Evolutionary conservation across 78 protist genomes (phyloP).

Genomic region (Chrysochromulina parva): DNA sequence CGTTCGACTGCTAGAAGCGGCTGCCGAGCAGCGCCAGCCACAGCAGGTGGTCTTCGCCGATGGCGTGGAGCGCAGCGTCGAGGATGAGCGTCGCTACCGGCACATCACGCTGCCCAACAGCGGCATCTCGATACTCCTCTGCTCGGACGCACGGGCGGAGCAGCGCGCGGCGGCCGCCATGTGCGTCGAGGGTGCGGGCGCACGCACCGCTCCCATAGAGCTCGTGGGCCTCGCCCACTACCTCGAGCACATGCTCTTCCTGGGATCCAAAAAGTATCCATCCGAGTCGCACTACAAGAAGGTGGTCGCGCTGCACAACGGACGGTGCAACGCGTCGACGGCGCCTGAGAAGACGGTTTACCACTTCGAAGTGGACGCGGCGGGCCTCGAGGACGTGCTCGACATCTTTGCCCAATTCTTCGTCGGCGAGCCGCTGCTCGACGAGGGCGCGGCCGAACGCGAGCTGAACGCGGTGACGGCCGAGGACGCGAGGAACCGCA

Average conservation of each 20-base stretch:
- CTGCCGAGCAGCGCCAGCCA: no score
- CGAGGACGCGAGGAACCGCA: not conserved
- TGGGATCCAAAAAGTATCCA: conserved; percentile 70
- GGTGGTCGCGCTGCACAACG: conserved; percentile 61
- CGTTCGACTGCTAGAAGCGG: no score
- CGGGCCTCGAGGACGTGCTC: not conserved
- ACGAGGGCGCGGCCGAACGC: not conserved
- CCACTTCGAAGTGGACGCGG: not conserved
- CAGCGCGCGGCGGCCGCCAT: not conserved
- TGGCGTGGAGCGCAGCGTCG: no score
- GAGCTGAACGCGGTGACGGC: not conserved
- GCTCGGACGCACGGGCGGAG: not conserved
- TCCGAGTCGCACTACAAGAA: conserved; percentile 52
- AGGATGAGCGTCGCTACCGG: no score
- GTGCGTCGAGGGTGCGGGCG: conserved; percentile 1
- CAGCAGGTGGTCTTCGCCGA: no score
- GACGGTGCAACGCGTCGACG: conserved; percentile 77
- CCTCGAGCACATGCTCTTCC: conserved; percentile 83
- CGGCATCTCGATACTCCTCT: no score
- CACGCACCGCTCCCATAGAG: not conserved
- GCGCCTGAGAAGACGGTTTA: not conserved
- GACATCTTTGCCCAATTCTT: conserved; percentile 17
- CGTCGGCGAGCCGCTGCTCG: not conserved
- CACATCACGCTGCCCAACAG: no score
- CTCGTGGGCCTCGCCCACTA: conserved; percentile 76